Base-by-base conservation (phyloP, 202 grass and related monocot species). In the Brachypodium distachyon region DNA sequence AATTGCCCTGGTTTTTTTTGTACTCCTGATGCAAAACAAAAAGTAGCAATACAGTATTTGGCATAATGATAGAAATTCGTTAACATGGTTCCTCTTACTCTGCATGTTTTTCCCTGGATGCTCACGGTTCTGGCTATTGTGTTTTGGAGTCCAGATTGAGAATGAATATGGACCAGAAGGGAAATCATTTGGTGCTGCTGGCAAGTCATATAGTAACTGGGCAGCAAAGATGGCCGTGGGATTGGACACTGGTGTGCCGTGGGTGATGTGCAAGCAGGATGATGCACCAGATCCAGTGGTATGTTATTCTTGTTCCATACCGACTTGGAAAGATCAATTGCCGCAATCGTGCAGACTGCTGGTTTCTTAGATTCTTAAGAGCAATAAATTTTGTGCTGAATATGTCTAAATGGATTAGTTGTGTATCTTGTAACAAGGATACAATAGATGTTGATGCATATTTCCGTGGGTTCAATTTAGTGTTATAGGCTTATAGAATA, bases 251-350 rank as follows among this genome's bases (percentile, higher is more conserved):
- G 96, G 96, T 75, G 96, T 99, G 14, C 96, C 96, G 10, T 99
- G 96, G 96, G 90, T 99, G 41, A 99, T 99, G 96, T 99, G 96
- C 89, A 99, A 99, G 73, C 87, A 99, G 76, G 96, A 99, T 25
- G 96, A 99, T 28, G 96, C 96, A 62, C 96, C 96, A 13, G 96
- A 99, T 86, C 96, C 92, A 85, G 81, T 99, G 92, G 96, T 99
- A 96, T 38, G 57, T 41, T 56, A 28, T 84, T 68, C 54, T 79
- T 71, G 4, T 25, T 23, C 14, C 40, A 68, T 69, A 9, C 57
- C 19, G 51, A 68, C 48, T 55, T 56, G 38, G 3, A 39, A 60
- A 0, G 4, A 1, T 64, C 48, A 62, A 38, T 5, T 7, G 23
- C 13, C 53, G 2, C 16, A 28, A 1, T 25, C 41, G 58, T 40